Conservation (phyloP, 2,329 filamentous ascomycete genomes). For the Teratosphaeriaceae sp. region DNA sequence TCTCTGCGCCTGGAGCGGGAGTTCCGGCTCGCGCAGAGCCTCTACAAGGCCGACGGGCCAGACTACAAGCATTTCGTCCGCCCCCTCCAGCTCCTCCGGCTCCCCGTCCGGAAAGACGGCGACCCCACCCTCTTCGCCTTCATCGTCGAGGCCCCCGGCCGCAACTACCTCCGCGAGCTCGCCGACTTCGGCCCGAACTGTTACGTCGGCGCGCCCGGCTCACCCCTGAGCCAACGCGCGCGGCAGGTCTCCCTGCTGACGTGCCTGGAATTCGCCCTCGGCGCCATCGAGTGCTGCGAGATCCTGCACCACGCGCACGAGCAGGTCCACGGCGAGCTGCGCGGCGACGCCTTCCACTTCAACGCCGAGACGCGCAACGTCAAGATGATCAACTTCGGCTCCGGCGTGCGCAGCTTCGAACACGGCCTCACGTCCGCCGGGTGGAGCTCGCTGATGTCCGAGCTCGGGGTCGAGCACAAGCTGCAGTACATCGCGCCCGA, state of each 20-base stretch:
- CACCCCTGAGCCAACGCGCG: constrained; percentile 13
- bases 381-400: constrained; percentile 78
- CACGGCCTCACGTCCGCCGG: constrained; percentile 78
- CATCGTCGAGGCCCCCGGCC: constrained; percentile 73
- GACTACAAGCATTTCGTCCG: constrained; percentile 69
- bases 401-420: constrained; percentile 80
- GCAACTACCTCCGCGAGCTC: constrained; percentile 63
- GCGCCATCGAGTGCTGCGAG: constrained; percentile 77
- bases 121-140: constrained; percentile 66
- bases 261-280: constrained; percentile 88
- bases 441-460: constrained; percentile 76
- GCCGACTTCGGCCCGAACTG: constrained; percentile 67
- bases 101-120: constrained; percentile 63
- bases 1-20: constrained; percentile 77
- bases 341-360: constrained; percentile 87
- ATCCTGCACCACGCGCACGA: constrained; percentile 84
- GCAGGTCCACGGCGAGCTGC: constrained; percentile 83
- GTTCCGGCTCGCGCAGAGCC: constrained; percentile 71
- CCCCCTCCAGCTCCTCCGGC: constrained; percentile 70
- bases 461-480: constrained; percentile 82
- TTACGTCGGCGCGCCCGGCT: constrained; percentile 28
- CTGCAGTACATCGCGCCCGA: constrained; percentile 89
- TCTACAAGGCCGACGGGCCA: constrained; percentile 45
- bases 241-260: constrained; percentile 60
- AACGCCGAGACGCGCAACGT: constrained; percentile 63